Evolutionary conservation across 2,329 filamentous ascomycete species (phyloP), one percentile per base, ranked within the genome.

Genomic region (Eurotiales sp.): DNA sequence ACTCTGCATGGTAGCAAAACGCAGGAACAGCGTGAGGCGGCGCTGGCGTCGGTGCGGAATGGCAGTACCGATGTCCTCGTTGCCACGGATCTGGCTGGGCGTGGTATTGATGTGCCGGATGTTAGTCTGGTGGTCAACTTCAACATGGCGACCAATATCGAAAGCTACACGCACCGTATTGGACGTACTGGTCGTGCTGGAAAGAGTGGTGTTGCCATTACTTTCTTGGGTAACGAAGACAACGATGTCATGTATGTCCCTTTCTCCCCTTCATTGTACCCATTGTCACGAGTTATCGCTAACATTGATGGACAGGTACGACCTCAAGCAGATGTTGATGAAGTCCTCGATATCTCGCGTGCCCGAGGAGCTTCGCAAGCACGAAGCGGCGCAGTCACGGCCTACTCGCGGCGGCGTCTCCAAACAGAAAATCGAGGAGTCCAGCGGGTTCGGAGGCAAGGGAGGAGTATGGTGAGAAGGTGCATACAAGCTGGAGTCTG

Each of bases 31-130:
- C 86, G 93, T 79, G 93, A 99, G 72, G 88, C 90, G 2, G 92
- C 93, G 0, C 80, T 99, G 25, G 85, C 83, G 12, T 87, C 88
- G n/a, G 80, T 99, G 22, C 88, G 91, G 30, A 83, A 83, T 39
- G 90, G 90, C 29, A 75, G 82, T 46, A 88, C 88, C 0, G 87
- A 96, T 56, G 88, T 99, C 1, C 82, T 99, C 32, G 93, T 99
- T 47, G 93, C 93, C 1, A 99, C 93, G 1, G 93, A 99, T 73
- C 77, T 99, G 52, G 93, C 93, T 1, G 93, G 92, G 56, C 85
- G 93, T 77, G 93, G 93, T 89, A 96, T 99, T 69, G 93, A 99
- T 72, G 91, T 99, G 3, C 85, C 88, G 0, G 93, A 97, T 65
- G 93, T 99, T 36, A 88, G 83, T 56, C 80, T 99, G 54, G 93